phyloP scores from a whole-genome alignment of 2,329 filamentous ascomycete genomes.

The Blumeriella jaapii region DNA sequence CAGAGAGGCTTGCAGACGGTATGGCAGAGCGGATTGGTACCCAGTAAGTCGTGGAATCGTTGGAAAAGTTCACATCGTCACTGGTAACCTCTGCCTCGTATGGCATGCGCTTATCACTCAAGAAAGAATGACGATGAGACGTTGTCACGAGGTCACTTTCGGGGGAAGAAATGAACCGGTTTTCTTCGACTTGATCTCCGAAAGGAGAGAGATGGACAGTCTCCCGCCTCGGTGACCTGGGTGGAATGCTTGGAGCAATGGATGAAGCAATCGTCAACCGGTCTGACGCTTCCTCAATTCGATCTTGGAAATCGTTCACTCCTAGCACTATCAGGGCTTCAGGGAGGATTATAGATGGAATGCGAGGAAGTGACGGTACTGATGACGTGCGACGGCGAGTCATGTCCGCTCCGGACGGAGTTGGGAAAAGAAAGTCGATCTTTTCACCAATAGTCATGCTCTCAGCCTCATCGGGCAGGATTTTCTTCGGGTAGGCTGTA shows the following conservation, averaged over 20 bases:
- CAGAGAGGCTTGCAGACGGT: constrained; percentile 33
- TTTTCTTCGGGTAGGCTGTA: constrained; percentile 30
- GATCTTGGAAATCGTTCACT: too few relatives aligned
- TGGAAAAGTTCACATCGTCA: constrained; percentile 26
- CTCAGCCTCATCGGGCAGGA: constrained; percentile 40
- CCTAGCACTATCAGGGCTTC: constrained; percentile 13
- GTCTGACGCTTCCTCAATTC: constrained; percentile 21
- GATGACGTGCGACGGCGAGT: constrained; percentile 29
- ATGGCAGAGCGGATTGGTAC: constrained; percentile 40
- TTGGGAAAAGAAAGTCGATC: constrained; percentile 39
- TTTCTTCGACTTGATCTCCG: too few relatives aligned
- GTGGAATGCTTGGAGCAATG: constrained; percentile 5
- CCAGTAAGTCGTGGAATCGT: constrained; percentile 36
- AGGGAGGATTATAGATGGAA: constrained; percentile 20
- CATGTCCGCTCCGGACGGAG: constrained; percentile 24
- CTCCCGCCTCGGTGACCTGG: constrained; percentile 3
- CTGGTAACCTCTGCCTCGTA: constrained; percentile 24
- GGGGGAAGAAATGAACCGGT: too few relatives aligned
- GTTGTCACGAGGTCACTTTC: constrained; percentile 7
- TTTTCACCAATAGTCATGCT: constrained; percentile 50
- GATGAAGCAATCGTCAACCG: constrained; percentile 22
- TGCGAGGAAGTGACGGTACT: constrained; percentile 34
- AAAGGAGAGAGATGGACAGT: too few relatives aligned
- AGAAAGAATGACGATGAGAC: constrained; percentile 7
- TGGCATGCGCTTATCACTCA: constrained; percentile 28